phyloP scores from a whole-genome alignment of 805 yeast genomes.

The Nakazawaea ishiwadae region DNA sequence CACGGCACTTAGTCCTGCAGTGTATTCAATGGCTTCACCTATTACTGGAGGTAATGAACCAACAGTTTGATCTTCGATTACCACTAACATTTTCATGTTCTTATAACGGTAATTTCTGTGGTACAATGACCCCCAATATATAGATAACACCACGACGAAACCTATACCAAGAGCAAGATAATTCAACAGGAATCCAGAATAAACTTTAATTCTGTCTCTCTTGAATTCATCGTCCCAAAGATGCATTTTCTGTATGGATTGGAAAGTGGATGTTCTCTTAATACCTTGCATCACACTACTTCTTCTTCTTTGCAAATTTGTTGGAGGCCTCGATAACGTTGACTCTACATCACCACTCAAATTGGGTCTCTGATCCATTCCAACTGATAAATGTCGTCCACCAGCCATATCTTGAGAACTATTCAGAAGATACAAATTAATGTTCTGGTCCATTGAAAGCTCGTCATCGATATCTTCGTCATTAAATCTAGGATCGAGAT shows the following conservation, averaged over 20 bases:
- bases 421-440: slow-evolving; percentile 3
- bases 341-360: too few relatives aligned
- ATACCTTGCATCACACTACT: neutral
- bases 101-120: slow-evolving; percentile 23
- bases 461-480: slow-evolving; percentile 2
- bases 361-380: slow-evolving; percentile 1
- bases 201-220: slow-evolving; percentile 2
- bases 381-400: slow-evolving; percentile 10
- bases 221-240: slow-evolving; percentile 8
- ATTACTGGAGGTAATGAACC: slow-evolving; percentile 22
- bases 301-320: neutral
- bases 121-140: slow-evolving; percentile 46
- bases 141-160: slow-evolving; percentile 28
- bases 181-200: slow-evolving; percentile 2
- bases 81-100: slow-evolving; percentile 34
- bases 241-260: slow-evolving; percentile 4
- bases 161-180: slow-evolving; percentile 1
- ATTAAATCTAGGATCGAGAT: slow-evolving; percentile 1
- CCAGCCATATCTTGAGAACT: slow-evolving; percentile 1
- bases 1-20: slow-evolving; percentile 15
- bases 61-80: slow-evolving; percentile 28
- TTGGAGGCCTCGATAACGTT: too few relatives aligned
- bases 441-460: slow-evolving; percentile 6
- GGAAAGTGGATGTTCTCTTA: slow-evolving; percentile 5
- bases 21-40: slow-evolving; percentile 24